Evolutionary conservation across 306 rosid genomes (phyloP).

Genomic region (Geum urbanum): DNA sequence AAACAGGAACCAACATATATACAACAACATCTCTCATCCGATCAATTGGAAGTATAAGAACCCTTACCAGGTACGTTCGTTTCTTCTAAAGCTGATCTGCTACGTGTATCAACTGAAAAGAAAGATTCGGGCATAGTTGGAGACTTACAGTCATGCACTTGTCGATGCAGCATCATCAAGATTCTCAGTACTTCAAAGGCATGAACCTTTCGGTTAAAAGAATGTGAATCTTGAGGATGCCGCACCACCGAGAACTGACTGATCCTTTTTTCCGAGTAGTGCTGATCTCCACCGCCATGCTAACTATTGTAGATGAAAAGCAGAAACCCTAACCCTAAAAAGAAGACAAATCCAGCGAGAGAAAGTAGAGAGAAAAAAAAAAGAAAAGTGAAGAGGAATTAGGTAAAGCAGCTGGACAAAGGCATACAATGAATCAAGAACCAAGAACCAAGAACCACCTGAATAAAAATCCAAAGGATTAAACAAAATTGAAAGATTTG

Average conservation of each 20-base stretch:
- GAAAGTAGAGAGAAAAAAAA: background rate
- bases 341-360: conserved; percentile 13
- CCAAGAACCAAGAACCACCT: background rate
- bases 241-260: conserved; percentile 46
- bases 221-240: conserved; percentile 66
- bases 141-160: conserved; percentile 39
- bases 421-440: background rate
- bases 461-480: background rate
- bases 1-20: background rate
- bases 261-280: background rate
- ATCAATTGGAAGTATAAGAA: background rate
- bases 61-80: background rate
- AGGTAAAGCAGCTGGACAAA: background rate
- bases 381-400: background rate
- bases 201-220: conserved; percentile 3
- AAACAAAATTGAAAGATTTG: background rate
- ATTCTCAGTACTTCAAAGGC: conserved; percentile 46
- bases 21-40: background rate
- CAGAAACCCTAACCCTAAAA: conserved; percentile 37
- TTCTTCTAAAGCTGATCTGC: background rate
- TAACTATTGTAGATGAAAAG: background rate
- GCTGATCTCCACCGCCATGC: conserved; percentile 18
- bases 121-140: background rate
- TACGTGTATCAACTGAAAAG: background rate
- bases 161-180: conserved; percentile 96